Conservation (phyloP, 1,284 basidiomycete genomes). For the Microbotryum lychnidis-dioicae region DNA sequence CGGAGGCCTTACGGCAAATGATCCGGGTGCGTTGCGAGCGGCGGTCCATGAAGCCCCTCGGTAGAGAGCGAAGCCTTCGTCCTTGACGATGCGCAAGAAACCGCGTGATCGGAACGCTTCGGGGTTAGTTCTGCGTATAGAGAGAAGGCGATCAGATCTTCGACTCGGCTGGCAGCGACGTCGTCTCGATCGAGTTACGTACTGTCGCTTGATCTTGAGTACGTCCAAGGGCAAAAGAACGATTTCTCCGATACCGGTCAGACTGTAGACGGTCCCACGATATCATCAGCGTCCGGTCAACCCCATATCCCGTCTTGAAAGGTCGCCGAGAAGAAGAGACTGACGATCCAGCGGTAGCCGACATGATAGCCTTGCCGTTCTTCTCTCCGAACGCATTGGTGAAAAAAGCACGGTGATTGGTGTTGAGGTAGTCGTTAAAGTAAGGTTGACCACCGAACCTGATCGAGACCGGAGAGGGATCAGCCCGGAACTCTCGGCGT, state of each 20-base stretch:
- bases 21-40: constrained; percentile 92
- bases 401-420: constrained; percentile 60
- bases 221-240: constrained; percentile 89
- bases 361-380: constrained; percentile 91
- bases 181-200: neutral
- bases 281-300: neutral
- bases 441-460: constrained; percentile 99
- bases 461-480: neutral
- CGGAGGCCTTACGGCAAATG: constrained; percentile 65
- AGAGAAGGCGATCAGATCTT: neutral
- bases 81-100: constrained; percentile 76
- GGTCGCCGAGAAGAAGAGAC: constrained; percentile 32
- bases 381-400: constrained; percentile 84
- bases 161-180: neutral
- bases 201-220: constrained; percentile 94
- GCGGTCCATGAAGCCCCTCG: constrained; percentile 99
- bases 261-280: constrained; percentile 44
- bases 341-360: constrained; percentile 85
- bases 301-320: neutral
- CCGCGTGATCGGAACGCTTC: constrained; percentile 91
- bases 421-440: constrained; percentile 80
- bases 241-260: constrained; percentile 96
- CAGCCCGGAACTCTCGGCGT: too few species aligned
- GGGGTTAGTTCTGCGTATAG: constrained; percentile 59
- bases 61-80: constrained; percentile 84